Percentiles rank a stretch among this genome's conserved stretches.
These are phyloP conservation scores for Penicillium psychrofluorescens DNA, from an alignment of 495 filamentous ascomycete species.

Conservation along the genomic window DNA sequence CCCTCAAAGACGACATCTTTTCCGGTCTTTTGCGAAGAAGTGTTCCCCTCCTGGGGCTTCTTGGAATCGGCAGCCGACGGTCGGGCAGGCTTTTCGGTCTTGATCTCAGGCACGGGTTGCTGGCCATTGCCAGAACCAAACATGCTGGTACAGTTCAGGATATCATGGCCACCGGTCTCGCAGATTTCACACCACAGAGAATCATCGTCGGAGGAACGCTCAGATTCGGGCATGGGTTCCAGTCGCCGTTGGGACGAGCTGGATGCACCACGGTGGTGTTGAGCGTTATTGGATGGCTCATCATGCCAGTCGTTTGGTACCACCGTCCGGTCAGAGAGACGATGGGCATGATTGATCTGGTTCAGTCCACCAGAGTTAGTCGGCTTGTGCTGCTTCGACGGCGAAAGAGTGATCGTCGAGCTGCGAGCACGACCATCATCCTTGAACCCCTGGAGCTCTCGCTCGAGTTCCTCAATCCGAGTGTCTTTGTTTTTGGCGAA, in stretches of 20 bases:
- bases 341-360: slow-evolving; percentile 27
- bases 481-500: slow-evolving; percentile 61
- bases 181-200: slow-evolving; percentile 94
- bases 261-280: slow-evolving; percentile 24
- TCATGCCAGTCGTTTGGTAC: slow-evolving; percentile 40
- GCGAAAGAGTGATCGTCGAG: slow-evolving; percentile 36
- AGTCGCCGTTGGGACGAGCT: slow-evolving; percentile 30
- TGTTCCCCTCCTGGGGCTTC: slow-evolving; percentile 9
- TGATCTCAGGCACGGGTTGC: slow-evolving; percentile 13
- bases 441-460: slow-evolving; percentile 65
- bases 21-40: slow-evolving; percentile 29
- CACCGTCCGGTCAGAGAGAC: slow-evolving; percentile 40
- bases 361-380: slow-evolving; percentile 22
- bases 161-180: slow-evolving; percentile 88
- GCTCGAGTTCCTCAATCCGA: slow-evolving; percentile 86
- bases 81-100: slow-evolving; percentile 15
- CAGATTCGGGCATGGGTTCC: slow-evolving; percentile 63
- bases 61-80: slow-evolving; percentile 9
- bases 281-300: slow-evolving; percentile 18
- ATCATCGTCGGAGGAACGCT: slow-evolving; percentile 65
- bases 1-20: slow-evolving; percentile 55
- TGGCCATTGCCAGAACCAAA: slow-evolving; percentile 43
- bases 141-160: slow-evolving; percentile 87
- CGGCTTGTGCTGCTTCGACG: slow-evolving; percentile 30
- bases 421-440: slow-evolving; percentile 24